These are phyloP conservation scores for Penicillium digitatum DNA, from an alignment of 2,329 filamentous ascomycete species.

Conservation along the genomic window DNA sequence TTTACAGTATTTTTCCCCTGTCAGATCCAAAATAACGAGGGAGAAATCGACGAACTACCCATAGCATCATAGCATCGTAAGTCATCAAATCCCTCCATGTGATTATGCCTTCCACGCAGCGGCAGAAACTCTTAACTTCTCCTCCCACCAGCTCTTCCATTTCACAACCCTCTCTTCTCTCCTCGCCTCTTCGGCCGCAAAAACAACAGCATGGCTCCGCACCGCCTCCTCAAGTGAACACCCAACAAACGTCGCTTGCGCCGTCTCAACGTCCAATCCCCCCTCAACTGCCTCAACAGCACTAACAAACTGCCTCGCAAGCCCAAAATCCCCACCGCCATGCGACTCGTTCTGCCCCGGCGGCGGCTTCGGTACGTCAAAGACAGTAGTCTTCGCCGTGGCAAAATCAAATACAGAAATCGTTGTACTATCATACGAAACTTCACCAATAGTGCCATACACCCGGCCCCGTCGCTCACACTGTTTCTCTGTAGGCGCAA, in stretches of 20 bases:
- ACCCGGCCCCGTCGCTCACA: conserved; percentile 81
- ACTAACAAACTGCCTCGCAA: conserved; percentile 75
- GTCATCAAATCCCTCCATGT: neutral
- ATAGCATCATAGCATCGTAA: conserved; percentile 1
- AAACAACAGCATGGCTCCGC: conserved; percentile 87
- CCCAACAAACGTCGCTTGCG: conserved; percentile 72
- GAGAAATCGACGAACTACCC: neutral
- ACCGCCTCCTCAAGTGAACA: conserved; percentile 83
- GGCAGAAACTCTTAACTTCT: conserved; percentile 42
- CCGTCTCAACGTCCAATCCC: conserved; percentile 61
- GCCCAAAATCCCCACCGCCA: conserved; percentile 74
- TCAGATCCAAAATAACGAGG: neutral
- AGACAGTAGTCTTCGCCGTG: conserved; percentile 50
- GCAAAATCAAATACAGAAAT: conserved; percentile 74
- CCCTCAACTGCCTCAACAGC: conserved; percentile 77
- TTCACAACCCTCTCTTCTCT: conserved; percentile 64
- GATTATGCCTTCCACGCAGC: conserved; percentile 2
- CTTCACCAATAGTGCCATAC: conserved; percentile 81
- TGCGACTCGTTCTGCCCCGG: conserved; percentile 55
- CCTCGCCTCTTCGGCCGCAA: conserved; percentile 87
- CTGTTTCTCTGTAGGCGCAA: conserved; percentile 79
- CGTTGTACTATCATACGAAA: conserved; percentile 73
- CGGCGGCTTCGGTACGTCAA: conserved; percentile 59
- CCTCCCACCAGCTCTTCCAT: conserved; percentile 73
- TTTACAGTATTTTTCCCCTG: neutral